Percentiles rank a stretch among this genome's conserved stretches.
Evolutionary conservation across 257 asterid species (phyloP).

Genomic region (Penstemon eatonii): DNA sequence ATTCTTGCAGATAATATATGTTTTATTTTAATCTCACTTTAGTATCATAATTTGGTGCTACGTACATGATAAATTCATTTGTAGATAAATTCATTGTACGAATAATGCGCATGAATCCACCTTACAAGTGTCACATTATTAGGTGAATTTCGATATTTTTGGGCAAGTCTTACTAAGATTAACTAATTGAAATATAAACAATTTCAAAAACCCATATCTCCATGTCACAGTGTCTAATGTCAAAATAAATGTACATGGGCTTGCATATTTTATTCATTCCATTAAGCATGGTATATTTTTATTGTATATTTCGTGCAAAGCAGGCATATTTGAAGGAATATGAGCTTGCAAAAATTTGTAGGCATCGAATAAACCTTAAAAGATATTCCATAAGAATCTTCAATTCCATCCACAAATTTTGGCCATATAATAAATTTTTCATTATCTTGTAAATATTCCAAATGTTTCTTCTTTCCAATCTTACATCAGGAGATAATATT

Average conservation of each 20-base stretch:
- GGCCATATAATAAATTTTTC: slow-evolving; percentile 3
- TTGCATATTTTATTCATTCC: background rate
- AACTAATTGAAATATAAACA: too few relatives aligned
- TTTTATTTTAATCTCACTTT: too few relatives aligned
- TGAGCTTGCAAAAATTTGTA: background rate
- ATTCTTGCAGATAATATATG: too few relatives aligned
- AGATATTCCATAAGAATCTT: slow-evolving; percentile 42
- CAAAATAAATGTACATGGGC: background rate
- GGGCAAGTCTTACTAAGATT: too few relatives aligned
- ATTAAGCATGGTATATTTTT: background rate
- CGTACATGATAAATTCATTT: too few relatives aligned
- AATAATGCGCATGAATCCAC: too few relatives aligned
- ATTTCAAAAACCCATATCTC: background rate
- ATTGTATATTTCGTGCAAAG: background rate
- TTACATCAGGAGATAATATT: slow-evolving; percentile 15
- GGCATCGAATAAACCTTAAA: slow-evolving; percentile 28
- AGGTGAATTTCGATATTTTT: too few relatives aligned
- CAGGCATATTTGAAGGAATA: background rate
- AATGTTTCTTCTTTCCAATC: slow-evolving; percentile 10
- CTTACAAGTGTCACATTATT: too few relatives aligned
- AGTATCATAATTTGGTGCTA: too few relatives aligned
- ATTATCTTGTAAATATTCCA: slow-evolving; percentile 2
- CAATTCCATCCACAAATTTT: slow-evolving; percentile 27
- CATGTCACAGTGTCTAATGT: background rate
- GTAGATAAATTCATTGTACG: too few relatives aligned